These are phyloP conservation scores for Pseudopithomyces maydicus DNA, from an alignment of 2,329 filamentous ascomycete species.

Conservation along the genomic window DNA sequence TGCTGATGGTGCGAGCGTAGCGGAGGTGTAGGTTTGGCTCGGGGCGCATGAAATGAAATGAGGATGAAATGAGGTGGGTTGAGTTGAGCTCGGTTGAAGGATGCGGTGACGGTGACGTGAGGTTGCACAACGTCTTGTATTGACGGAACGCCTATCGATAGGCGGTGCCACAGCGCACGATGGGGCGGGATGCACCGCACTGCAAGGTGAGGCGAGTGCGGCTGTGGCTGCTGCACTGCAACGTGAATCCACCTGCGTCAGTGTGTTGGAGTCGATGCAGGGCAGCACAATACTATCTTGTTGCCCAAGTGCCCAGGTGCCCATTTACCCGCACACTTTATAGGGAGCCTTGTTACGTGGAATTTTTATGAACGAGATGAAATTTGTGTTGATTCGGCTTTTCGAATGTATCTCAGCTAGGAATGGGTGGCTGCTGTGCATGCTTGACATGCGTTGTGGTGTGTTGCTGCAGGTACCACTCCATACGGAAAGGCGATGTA, in stretches of 20 bases:
- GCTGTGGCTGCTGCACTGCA: neutral
- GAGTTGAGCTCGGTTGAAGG: neutral
- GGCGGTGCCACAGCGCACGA: neutral
- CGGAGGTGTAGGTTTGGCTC: neutral
- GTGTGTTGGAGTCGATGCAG: neutral
- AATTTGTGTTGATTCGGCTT: no score
- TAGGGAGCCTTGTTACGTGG: no score
- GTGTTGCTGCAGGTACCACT: neutral
- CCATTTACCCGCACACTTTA: no score
- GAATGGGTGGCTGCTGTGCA: neutral
- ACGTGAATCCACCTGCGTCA: neutral
- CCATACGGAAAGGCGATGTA: neutral
- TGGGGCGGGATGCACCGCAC: neutral
- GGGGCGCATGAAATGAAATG: neutral
- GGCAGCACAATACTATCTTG: neutral
- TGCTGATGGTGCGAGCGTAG: neutral
- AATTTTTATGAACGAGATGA: no score
- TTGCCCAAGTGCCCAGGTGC: no score
- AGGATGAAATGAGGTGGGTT: neutral
- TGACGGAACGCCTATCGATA: neutral
- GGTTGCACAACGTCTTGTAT: neutral
- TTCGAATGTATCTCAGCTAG: neutral
- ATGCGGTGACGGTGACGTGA: neutral
- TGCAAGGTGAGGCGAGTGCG: neutral
- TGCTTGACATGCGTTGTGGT: neutral